These are phyloP conservation scores for Thielaviopsis cerberus DNA, from an alignment of 2,329 filamentous ascomycete species.

Conservation along the genomic window DNA sequence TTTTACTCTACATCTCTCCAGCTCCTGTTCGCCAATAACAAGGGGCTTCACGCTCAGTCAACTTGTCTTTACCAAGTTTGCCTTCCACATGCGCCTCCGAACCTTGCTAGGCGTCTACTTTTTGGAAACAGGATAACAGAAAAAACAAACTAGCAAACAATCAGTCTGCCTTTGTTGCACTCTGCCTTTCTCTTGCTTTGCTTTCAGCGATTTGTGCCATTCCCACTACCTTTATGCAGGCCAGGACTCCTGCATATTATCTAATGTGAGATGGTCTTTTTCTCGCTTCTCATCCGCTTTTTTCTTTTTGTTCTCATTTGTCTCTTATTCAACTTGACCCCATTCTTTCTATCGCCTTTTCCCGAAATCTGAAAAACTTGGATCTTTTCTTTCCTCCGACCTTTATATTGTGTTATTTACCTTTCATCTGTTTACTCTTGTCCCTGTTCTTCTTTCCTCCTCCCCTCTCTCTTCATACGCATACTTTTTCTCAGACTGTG, in stretches of 20 bases:
- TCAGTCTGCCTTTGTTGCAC: background rate
- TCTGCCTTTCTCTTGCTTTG: too few species aligned
- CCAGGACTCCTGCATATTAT: background rate
- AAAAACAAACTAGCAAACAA: background rate
- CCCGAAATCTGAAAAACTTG: background rate
- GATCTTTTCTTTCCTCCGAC: background rate
- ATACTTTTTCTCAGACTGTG: background rate
- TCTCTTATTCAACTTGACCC: background rate
- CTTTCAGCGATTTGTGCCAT: background rate
- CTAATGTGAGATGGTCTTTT: background rate
- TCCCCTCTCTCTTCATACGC: constrained; percentile 3
- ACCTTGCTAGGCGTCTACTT: background rate
- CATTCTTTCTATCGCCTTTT: background rate
- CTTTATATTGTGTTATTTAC: constrained; percentile 1
- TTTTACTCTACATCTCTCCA: background rate
- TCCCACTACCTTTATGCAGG: background rate
- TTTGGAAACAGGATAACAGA: background rate
- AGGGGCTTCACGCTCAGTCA: background rate
- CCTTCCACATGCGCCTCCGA: too few species aligned
- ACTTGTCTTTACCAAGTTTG: background rate
- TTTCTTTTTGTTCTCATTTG: background rate
- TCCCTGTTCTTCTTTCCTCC: constrained; percentile 12
- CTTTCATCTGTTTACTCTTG: constrained; percentile 12
- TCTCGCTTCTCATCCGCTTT: background rate
- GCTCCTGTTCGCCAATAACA: background rate